These are phyloP conservation scores for Viola pubescens DNA, from an alignment of 441 rosid species.

Conservation along the genomic window DNA sequence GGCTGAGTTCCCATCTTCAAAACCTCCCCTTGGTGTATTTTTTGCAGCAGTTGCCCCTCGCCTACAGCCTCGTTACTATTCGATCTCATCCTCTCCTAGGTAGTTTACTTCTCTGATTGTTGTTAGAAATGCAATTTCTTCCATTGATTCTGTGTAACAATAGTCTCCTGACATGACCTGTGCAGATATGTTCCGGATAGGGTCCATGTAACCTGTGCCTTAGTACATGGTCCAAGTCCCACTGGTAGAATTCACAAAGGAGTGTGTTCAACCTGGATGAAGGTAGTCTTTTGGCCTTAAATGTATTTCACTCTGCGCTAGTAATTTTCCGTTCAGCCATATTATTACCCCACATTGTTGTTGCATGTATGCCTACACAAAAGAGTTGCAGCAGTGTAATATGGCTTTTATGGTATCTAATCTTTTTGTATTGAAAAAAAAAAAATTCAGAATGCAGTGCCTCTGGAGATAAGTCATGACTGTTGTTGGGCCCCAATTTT, in stretches of 20 bases:
- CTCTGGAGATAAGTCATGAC: slow-evolving; percentile 48
- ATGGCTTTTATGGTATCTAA: slow-evolving; percentile 13
- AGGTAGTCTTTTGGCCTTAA: slow-evolving; percentile 35
- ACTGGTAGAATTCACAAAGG: slow-evolving; percentile 88
- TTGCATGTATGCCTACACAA: neutral
- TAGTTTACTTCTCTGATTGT: slow-evolving; percentile 19
- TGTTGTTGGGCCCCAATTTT: slow-evolving; percentile 64
- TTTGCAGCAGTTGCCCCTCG: slow-evolving; percentile 90
- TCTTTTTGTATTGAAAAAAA: neutral
- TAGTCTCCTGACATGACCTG: slow-evolving; percentile 2
- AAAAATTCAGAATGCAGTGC: slow-evolving; percentile 51
- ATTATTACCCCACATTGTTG: neutral
- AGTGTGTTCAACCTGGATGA: slow-evolving; percentile 92
- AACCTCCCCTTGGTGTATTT: slow-evolving; percentile 79
- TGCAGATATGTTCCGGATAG: slow-evolving; percentile 58
- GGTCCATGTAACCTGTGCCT: slow-evolving; percentile 80
- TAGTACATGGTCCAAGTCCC: slow-evolving; percentile 72
- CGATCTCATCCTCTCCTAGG: slow-evolving; percentile 95
- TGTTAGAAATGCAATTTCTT: slow-evolving; percentile 2
- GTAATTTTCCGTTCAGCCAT: neutral
- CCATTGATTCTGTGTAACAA: neutral
- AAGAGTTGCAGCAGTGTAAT: neutral
- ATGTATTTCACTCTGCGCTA: neutral
- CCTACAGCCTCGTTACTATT: slow-evolving; percentile 85
- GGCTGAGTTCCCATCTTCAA: slow-evolving; percentile 85